Conservation (phyloP, 768 basidiomycete species). For the Macrolepiota fuliginosa region DNA sequence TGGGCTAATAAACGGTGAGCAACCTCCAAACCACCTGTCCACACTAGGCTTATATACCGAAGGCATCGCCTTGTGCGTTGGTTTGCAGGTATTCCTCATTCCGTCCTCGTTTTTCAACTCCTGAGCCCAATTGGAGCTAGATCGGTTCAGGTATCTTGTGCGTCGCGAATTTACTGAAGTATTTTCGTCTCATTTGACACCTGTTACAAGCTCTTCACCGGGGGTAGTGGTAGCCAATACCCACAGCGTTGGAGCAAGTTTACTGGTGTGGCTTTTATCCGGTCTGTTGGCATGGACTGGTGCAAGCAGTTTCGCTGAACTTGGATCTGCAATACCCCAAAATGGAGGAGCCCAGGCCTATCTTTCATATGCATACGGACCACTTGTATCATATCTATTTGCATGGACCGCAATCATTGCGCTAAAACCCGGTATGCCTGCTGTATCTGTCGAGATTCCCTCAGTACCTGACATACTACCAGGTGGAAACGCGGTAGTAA, state of each 20-base stretch:
- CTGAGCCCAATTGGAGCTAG: slow-evolving; percentile 28
- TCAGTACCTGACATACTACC: slow-evolving; percentile 7
- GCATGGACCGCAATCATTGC: slow-evolving; percentile 94
- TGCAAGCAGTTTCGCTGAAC: slow-evolving; percentile 89
- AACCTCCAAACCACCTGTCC: background rate
- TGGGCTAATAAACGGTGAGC: slow-evolving; percentile 71
- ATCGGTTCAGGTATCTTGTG: slow-evolving; percentile 96
- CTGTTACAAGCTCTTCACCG: slow-evolving; percentile 70
- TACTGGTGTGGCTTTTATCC: slow-evolving; percentile 80
- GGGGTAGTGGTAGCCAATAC: slow-evolving; percentile 90
- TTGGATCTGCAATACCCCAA: slow-evolving; percentile 85
- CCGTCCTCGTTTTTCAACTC: background rate
- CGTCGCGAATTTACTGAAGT: slow-evolving; percentile 19
- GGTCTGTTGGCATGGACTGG: slow-evolving; percentile 94
- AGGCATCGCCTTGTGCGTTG: slow-evolving; percentile 88
- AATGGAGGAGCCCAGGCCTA: slow-evolving; percentile 77
- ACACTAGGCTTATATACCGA: background rate
- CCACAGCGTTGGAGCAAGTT: slow-evolving; percentile 85
- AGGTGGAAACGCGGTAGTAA: slow-evolving; percentile 82
- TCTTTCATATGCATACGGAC: slow-evolving; percentile 85
- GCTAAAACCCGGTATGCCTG: slow-evolving; percentile 68
- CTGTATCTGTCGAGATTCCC: background rate
- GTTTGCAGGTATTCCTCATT: slow-evolving; percentile 58
- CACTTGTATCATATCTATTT: slow-evolving; percentile 85
- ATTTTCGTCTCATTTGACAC: background rate